Conservation (phyloP, 2,329 filamentous ascomycete genomes). For the Thielaviopsis euricoi region DNA sequence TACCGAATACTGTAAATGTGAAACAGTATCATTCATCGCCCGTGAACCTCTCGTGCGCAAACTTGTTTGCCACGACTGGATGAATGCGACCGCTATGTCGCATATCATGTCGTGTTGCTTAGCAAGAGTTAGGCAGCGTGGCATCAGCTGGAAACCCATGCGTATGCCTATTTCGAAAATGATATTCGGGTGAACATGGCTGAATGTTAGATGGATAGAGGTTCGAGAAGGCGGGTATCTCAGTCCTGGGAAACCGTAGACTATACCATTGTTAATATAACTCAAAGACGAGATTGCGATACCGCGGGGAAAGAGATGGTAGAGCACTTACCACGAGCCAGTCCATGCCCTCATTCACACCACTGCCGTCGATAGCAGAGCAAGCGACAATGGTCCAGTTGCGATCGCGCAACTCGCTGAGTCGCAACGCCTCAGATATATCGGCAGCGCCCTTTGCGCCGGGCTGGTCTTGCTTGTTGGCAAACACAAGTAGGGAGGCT, state of each 20-base stretch:
- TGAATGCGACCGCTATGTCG: too few relatives aligned
- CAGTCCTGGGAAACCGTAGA: background rate
- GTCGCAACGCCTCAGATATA: slow-evolving; percentile 80
- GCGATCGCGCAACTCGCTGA: slow-evolving; percentile 82
- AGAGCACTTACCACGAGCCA: slow-evolving; percentile 66
- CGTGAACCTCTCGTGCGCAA: too few relatives aligned
- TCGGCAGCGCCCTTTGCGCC: slow-evolving; percentile 92
- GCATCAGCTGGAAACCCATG: too few relatives aligned
- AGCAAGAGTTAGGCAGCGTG: too few relatives aligned
- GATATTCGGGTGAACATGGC: too few relatives aligned
- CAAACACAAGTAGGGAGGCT: slow-evolving; percentile 82
- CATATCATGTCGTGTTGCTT: too few relatives aligned
- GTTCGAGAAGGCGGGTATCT: background rate
- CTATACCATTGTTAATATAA: background rate
- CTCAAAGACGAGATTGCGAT: background rate
- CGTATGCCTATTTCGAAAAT: too few relatives aligned
- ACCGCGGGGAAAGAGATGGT: too few relatives aligned
- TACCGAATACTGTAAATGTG: background rate
- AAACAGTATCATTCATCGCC: too few relatives aligned
- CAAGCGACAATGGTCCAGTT: slow-evolving; percentile 99
- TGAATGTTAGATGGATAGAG: too few relatives aligned
- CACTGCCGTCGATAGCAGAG: slow-evolving; percentile 86
- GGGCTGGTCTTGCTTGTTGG: slow-evolving; percentile 97
- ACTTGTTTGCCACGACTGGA: too few relatives aligned
- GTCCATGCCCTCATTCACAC: slow-evolving; percentile 96